Conservation (phyloP, 176 grass and related monocot species). For the Oryza punctata region DNA sequence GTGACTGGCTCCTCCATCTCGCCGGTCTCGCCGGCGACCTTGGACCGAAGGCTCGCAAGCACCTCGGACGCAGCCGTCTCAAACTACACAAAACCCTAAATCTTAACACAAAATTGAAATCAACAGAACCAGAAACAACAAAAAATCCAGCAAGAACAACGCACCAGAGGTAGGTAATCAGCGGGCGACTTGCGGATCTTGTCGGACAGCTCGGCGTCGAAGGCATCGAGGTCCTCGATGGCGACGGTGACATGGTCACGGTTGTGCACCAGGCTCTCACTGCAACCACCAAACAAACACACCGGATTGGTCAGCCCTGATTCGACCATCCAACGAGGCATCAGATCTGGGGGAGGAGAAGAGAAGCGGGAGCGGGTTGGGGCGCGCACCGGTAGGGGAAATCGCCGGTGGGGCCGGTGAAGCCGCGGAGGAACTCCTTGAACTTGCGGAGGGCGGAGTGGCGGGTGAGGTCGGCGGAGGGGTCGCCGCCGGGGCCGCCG, state of each 20-base stretch:
- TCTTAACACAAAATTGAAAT: not conserved
- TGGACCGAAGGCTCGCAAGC: constrained; percentile 70
- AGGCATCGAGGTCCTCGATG: constrained; percentile 90
- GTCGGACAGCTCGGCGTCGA: constrained; percentile 86
- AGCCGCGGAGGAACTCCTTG: constrained; percentile 95
- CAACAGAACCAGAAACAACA: not conserved
- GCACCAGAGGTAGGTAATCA: constrained; percentile 81
- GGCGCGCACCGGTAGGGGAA: constrained; percentile 79
- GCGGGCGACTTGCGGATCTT: constrained; percentile 89
- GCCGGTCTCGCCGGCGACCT: constrained; percentile 84
- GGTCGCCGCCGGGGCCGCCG: constrained; percentile 64
- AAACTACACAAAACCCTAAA: constrained; percentile 48
- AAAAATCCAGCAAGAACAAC: not conserved
- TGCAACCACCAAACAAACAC: constrained; percentile 26
- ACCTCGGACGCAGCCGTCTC: constrained; percentile 78
- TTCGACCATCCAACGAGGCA: not conserved
- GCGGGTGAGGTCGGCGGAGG: constrained; percentile 67
- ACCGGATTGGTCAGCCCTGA: not conserved
- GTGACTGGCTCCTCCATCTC: constrained; percentile 92
- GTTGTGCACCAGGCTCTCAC: constrained; percentile 90
- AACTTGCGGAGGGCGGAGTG: constrained; percentile 97
- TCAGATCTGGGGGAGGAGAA: constrained; percentile 13
- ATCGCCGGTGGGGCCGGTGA: constrained; percentile 75
- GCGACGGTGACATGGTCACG: constrained; percentile 84
- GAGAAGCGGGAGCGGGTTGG: not conserved